Conservation (phyloP, 2,329 filamentous ascomycete species). For the Davidsoniella virescens region DNA sequence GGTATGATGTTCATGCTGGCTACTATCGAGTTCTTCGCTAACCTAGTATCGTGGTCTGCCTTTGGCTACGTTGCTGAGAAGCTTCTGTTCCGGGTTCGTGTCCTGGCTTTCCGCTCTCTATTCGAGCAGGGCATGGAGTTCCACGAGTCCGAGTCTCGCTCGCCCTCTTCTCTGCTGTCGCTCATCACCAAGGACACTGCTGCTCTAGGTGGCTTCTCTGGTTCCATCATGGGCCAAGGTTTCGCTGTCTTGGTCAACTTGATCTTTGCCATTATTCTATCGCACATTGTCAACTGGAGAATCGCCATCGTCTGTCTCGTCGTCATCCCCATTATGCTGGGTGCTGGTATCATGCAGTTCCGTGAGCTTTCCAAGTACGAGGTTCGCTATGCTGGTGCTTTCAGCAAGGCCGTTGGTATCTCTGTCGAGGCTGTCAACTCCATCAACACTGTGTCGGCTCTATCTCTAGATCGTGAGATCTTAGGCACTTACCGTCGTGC, state of each 20-base stretch:
- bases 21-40: slow-evolving; percentile 30
- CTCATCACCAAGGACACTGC: slow-evolving; percentile 55
- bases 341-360: slow-evolving; percentile 53
- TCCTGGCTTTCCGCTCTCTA: slow-evolving; percentile 47
- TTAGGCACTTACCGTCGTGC: slow-evolving; percentile 35
- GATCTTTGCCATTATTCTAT: slow-evolving; percentile 48
- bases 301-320: slow-evolving; percentile 58
- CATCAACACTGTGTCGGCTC: slow-evolving; percentile 44
- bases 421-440: slow-evolving; percentile 51
- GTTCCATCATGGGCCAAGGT: slow-evolving; percentile 52
- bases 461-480: slow-evolving; percentile 37
- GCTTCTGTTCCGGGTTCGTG: slow-evolving; percentile 44
- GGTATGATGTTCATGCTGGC: slow-evolving; percentile 41
- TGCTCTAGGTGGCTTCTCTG: slow-evolving; percentile 50
- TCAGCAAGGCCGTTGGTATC: slow-evolving; percentile 44
- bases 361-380: slow-evolving; percentile 45
- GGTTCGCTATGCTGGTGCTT: slow-evolving; percentile 46
- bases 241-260: slow-evolving; percentile 55
- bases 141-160: slow-evolving; percentile 50
- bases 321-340: slow-evolving; percentile 50
- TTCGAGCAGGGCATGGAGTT: slow-evolving; percentile 52
- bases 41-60: slow-evolving; percentile 37
- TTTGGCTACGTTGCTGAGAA: slow-evolving; percentile 41
- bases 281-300: slow-evolving; percentile 59
- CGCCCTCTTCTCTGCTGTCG: slow-evolving; percentile 43